Evolutionary conservation across 208 protist genomes (phyloP).

Genomic region (Leishmania gerbilli): DNA sequence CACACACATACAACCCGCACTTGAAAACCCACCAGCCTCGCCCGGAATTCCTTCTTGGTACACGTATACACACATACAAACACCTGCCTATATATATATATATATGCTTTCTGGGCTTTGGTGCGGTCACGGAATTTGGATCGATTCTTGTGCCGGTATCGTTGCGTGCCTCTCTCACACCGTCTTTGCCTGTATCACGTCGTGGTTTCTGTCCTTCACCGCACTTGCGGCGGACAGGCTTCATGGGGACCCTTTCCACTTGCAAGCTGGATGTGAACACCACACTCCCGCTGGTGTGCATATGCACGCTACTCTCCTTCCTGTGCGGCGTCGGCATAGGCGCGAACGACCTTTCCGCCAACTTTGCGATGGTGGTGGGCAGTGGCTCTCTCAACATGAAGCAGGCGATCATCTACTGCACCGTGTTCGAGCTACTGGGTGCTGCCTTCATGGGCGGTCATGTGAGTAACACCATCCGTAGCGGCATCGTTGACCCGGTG

Average conservation of each 20-base stretch:
- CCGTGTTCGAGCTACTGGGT: conserved; percentile 80
- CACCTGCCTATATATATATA: not conserved
- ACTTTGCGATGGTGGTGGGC: conserved; percentile 89
- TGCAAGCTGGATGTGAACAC: conserved; percentile 66
- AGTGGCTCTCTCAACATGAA: conserved; percentile 83
- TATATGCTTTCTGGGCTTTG: not conserved
- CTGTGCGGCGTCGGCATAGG: conserved; percentile 86
- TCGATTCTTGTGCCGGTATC: not conserved
- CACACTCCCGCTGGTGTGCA: conserved; percentile 78
- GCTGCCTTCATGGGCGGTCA: conserved; percentile 85
- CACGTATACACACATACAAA: not conserved
- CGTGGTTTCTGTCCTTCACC: not conserved
- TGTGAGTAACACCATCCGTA: conserved; percentile 76
- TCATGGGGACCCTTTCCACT: conserved; percentile 28
- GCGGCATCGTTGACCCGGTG: conserved; percentile 64
- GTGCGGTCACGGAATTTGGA: not conserved
- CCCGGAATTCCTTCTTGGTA: not conserved
- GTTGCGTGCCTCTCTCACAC: not conserved
- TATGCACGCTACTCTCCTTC: conserved; percentile 75
- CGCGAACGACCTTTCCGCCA: conserved; percentile 81
- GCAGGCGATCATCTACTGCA: conserved; percentile 82
- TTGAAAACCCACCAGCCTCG: not conserved
- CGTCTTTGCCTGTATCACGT: not conserved
- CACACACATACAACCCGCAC: not conserved
- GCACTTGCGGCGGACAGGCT: not conserved